Conservation (phyloP, 768 basidiomycete genomes). For the Termitomyces sp. region DNA sequence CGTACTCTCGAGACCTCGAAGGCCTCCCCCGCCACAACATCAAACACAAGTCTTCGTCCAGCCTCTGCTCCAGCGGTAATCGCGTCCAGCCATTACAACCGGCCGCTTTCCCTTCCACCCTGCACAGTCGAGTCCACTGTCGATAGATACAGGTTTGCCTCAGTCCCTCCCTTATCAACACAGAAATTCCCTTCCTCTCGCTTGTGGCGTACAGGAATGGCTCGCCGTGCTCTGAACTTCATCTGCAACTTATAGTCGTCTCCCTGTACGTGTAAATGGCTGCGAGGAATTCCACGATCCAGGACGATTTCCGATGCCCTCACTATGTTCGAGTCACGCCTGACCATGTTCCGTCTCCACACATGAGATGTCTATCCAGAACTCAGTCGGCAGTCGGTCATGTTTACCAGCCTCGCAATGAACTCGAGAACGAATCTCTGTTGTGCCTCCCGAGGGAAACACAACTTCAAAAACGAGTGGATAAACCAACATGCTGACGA, state of each 20-base stretch:
- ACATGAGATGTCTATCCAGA: neutral
- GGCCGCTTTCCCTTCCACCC: slow-evolving; percentile 19
- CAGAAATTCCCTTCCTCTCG: slow-evolving; percentile 16
- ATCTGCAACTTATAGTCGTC: slow-evolving; percentile 14
- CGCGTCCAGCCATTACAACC: slow-evolving; percentile 27
- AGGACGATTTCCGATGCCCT: slow-evolving; percentile 12
- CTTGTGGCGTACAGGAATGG: slow-evolving; percentile 15
- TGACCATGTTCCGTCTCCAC: slow-evolving; percentile 7
- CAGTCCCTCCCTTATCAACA: slow-evolving; percentile 1
- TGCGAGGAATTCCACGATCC: slow-evolving; percentile 15
- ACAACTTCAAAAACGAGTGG: slow-evolving; percentile 29
- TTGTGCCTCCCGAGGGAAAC: slow-evolving; percentile 38
- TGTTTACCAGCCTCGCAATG: slow-evolving; percentile 14
- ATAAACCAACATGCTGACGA: slow-evolving; percentile 20
- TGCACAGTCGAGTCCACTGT: slow-evolving; percentile 5
- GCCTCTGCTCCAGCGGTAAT: slow-evolving; percentile 29
- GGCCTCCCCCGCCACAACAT: slow-evolving; percentile 34
- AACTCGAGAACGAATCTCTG: slow-evolving; percentile 57
- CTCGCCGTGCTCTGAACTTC: slow-evolving; percentile 27
- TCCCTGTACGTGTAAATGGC: slow-evolving; percentile 28
- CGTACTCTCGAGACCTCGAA: slow-evolving; percentile 34
- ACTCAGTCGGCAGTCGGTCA: slow-evolving; percentile 10
- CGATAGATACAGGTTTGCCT: slow-evolving; percentile 4
- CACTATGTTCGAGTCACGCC: slow-evolving; percentile 16
- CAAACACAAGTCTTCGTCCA: slow-evolving; percentile 27